Base-by-base conservation (phyloP, 2,329 filamentous ascomycete species). In the Colletotrichum limetticola region DNA sequence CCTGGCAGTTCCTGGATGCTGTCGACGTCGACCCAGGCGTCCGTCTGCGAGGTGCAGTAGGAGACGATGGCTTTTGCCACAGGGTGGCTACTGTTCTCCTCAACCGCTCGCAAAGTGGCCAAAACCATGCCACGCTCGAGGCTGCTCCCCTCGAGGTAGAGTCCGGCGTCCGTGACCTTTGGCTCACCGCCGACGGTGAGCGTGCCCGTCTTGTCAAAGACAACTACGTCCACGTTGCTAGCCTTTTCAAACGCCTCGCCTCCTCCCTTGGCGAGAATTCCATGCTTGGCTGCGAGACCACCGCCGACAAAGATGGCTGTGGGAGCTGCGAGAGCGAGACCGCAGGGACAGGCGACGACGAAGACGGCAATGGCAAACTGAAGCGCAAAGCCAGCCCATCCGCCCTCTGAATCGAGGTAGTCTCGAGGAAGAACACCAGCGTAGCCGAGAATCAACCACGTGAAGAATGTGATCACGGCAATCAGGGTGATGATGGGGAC, bases 191-290 rank as follows among this genome's bases (percentile, higher is more conserved):
- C 86, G 77, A 92, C 85, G 0, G 94, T 97, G 71, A 97, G 84
- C 0, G 94, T 97, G 1, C 94, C 94, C 0, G 94, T 97, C 86
- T 97, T 97, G 86, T 97, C 94, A 79, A 97, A 97, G 1, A 97
- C 93, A 52, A 97, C 91, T 65, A 92, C 92, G 80, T 95, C 91
- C 57, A 95, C 87, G 12, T 89, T 90, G 79, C 93, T 95, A 4
- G 94, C 94, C 83, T 95, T 94, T 80, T 96, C 93, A 79, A 97
- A 96, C 0, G 94, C 94, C 79, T 95, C 93, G 42, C 94, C 94
- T 26, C 94, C 94, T 26, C 94, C 94, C 81, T 95, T 95, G 76
- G 93, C 94, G 1, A 97, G 86, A 67, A 97, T 95, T 1, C 94
- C 94, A 77, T 94, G 84, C 79, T 93, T 92, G 7, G 94, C 94